Evolutionary conservation across 768 basidiomycete species (phyloP).

Genomic region (Amanita molliuscula): DNA sequence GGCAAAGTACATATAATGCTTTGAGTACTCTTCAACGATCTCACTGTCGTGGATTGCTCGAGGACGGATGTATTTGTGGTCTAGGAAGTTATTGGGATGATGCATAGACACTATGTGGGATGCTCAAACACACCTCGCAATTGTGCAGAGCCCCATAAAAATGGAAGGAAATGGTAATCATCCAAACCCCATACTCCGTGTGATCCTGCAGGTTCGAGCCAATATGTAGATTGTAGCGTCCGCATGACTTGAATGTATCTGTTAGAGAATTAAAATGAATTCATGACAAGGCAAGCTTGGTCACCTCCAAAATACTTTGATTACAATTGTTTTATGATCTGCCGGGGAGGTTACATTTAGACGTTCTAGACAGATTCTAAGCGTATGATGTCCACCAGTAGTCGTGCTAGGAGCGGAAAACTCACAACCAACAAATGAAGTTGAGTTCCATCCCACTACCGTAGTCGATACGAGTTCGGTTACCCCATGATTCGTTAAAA

Average conservation of each 20-base stretch:
- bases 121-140: conserved; percentile 36
- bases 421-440: conserved; percentile 94
- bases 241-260: conserved; percentile 79
- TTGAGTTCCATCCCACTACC: conserved; percentile 99
- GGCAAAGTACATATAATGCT: conserved; percentile 93
- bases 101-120: neutral
- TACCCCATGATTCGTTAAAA: conserved; percentile 87
- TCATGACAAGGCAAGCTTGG: conserved; percentile 8
- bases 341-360: conserved; percentile 50
- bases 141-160: conserved; percentile 80
- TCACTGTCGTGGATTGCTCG: conserved; percentile 90
- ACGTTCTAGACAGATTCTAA: conserved; percentile 71
- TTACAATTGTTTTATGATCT: conserved; percentile 70
- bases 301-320: conserved; percentile 84
- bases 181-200: conserved; percentile 98
- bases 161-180: conserved; percentile 94
- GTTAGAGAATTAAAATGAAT: conserved; percentile 23
- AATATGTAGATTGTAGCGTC: conserved; percentile 83
- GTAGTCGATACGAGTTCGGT: conserved; percentile 86
- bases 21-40: conserved; percentile 83
- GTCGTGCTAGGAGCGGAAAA: conserved; percentile 5
- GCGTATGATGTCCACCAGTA: neutral
- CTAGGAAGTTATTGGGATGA: conserved; percentile 23
- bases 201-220: conserved; percentile 98
- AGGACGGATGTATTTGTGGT: conserved; percentile 83